Conservation (phyloP, 2,329 filamentous ascomycete genomes). For the Sporothrix variecibatus region DNA sequence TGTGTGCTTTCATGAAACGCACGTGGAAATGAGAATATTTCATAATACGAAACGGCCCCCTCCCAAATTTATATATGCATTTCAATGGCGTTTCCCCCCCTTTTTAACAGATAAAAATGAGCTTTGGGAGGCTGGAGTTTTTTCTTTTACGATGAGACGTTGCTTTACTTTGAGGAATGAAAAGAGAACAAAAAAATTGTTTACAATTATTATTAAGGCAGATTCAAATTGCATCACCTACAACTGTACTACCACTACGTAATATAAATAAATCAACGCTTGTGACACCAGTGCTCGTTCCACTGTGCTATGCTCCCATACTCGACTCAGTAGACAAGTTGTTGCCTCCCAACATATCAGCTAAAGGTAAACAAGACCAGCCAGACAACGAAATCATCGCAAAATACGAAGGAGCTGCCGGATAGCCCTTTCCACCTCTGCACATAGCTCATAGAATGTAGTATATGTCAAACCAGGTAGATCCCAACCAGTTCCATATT, state of each 20-base stretch:
- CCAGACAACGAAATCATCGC: not conserved
- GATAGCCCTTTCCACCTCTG: not conserved
- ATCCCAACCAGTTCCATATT: not conserved
- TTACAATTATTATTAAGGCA: constrained; percentile 18
- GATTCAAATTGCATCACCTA: constrained; percentile 17
- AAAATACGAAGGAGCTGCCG: not conserved
- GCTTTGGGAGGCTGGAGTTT: constrained; percentile 24
- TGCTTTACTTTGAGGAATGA: constrained; percentile 15
- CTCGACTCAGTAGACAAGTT: not conserved
- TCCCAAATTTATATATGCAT: constrained; percentile 21
- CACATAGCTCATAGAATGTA: not conserved
- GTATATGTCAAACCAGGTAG: not conserved
- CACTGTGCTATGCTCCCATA: not conserved
- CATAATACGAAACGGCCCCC: not conserved
- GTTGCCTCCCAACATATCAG: not conserved
- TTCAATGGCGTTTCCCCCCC: constrained; percentile 16
- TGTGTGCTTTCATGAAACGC: constrained; percentile 7
- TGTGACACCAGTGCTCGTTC: not conserved
- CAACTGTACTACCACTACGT: not conserved
- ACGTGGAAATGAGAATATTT: constrained; percentile 1
- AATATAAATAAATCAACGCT: not conserved
- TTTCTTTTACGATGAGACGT: constrained; percentile 22
- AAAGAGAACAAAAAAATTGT: constrained; percentile 9
- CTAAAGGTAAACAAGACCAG: not conserved
- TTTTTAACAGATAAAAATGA: not conserved